Evolutionary conservation across 2,329 filamentous ascomycete species (phyloP), one percentile per base, ranked within the genome.

Genomic region (Graphiopsis chlorocephala): DNA sequence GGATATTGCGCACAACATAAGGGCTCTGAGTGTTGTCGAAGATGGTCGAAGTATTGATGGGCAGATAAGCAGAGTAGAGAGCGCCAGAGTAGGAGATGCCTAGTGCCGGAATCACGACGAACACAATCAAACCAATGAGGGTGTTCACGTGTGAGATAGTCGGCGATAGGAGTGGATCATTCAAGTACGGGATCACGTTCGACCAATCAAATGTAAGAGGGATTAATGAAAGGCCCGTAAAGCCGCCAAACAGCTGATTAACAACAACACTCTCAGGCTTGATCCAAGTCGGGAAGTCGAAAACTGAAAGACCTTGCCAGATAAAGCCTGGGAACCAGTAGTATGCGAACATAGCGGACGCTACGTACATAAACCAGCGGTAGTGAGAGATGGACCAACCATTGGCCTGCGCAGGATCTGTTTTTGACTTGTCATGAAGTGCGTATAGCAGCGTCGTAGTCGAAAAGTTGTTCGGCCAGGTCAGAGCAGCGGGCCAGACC

Each of bases 151-250:
- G 91, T 93, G 33, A 91, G 91, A 71, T 94, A 93, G 72, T 93
- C 84, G 1, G 92, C 91, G 69, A 96, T 88, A 70, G 64, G 11
- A 70, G 59, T 7, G 68, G 68, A 38, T 69, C 67, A 3, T 35
- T 26, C 2, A 68, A 58, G 52, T 68, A 70, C 0, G 64, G 52
- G 20, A 56, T 66, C 3, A 70, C 64, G 31, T 96, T 92, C 0
- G 91, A 90, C 92, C 92, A 96, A 79, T 96, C 92, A 72, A 96
- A 95, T 0, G 92, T 95, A 71, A 96, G 73, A 0, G 92, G 92
- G 67, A 96, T 92, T 33, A 96, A 78, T 1, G 92, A 92, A 14
- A 96, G 83, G 2, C 92, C 92, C 1, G 91, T 94, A n/a, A 88
- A 85, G 17, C 94, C 90, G 25, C 92, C 92, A 73, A 96, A 96